Base-by-base conservation (phyloP, 768 basidiomycete genomes). In the Termitomyces sp. region DNA sequence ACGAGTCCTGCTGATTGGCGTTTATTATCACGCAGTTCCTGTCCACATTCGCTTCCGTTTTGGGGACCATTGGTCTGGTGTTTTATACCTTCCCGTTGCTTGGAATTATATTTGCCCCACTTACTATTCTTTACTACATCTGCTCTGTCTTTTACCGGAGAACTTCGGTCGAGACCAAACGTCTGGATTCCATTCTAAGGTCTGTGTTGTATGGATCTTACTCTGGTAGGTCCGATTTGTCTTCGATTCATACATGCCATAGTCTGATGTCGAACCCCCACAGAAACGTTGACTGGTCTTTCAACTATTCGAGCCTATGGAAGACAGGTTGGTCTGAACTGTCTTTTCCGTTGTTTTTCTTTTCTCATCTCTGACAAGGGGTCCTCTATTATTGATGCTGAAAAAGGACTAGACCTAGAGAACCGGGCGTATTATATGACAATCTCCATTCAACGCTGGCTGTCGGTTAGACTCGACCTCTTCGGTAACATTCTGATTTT, bases 71-170 rank as follows among this genome's bases (percentile, higher is more conserved):
- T 20, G 84, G 71, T 2, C 70, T 87, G 8, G 84, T 88, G 0
- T 86, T 87, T 68, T 87, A 88, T 66, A 81, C 80, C 4, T 86
- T 86, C 68, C 87, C 88, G 0, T 79, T 78, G 27, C 82, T 89
- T 8, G 88, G 87, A 27, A 83, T 86, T 42, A 74, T 86, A 34
- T 87, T 87, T 63, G 73, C 74, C 0, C 85, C 85, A 2, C 70
- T 87, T 67, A 59, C 66, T 3, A 59, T 83, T 15, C 64, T 86
- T 12, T 87, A 87, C 67, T 83, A 80, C 67, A 62, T 76, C 45
- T 79, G 76, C 9, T 80, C 79, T 12, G 63, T 79, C 16, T 88
- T 80, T 65, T 87, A 88, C 65, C 76, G 85, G 27, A 76, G 80
- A 8, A 81, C 78, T 0, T 86, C 85, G 0, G 83, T 87, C 2